These are phyloP conservation scores for Tylopilus plumbeoviolaceoides DNA, from an alignment of 768 basidiomycete genomes.

Conservation along the genomic window DNA sequence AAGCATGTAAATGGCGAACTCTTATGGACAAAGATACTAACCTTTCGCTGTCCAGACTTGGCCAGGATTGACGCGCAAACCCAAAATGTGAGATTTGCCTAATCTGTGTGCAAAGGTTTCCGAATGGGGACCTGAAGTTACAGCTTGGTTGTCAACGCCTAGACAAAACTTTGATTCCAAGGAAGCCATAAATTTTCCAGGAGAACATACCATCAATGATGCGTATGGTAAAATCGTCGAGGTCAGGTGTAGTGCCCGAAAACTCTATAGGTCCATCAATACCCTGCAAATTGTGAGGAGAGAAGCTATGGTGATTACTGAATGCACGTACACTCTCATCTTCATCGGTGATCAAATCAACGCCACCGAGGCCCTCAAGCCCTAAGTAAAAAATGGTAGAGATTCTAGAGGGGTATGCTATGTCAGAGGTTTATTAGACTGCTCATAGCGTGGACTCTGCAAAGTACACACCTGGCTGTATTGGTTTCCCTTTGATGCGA, in stretches of 20 bases:
- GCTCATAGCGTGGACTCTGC: not conserved
- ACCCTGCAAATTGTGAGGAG: slow-evolving; percentile 48
- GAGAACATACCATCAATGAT: slow-evolving; percentile 64
- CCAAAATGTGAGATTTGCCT: slow-evolving; percentile 69
- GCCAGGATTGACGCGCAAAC: slow-evolving; percentile 55
- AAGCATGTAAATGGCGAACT: not conserved
- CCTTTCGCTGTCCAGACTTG: slow-evolving; percentile 86
- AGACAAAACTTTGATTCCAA: slow-evolving; percentile 7
- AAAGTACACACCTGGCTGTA: slow-evolving; percentile 49
- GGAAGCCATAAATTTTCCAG: not conserved
- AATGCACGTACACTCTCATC: slow-evolving; percentile 59
- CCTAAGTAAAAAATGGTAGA: slow-evolving; percentile 87
- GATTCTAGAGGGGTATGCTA: slow-evolving; percentile 51
- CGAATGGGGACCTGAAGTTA: slow-evolving; percentile 54
- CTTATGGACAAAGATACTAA: slow-evolving; percentile 23
- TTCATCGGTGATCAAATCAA: slow-evolving; percentile 77
- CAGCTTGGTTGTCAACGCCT: slow-evolving; percentile 57
- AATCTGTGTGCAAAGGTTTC: slow-evolving; percentile 55
- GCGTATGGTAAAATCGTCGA: slow-evolving; percentile 80
- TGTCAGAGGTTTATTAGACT: slow-evolving; percentile 24
- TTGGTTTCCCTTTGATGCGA: slow-evolving; percentile 75
- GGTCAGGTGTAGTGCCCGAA: slow-evolving; percentile 67
- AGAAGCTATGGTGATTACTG: not conserved
- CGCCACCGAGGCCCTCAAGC: slow-evolving; percentile 77
- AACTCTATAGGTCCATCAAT: slow-evolving; percentile 67